Conservation (phyloP, 148 eudicot genomes). For the Fagopyrum tataricum region DNA sequence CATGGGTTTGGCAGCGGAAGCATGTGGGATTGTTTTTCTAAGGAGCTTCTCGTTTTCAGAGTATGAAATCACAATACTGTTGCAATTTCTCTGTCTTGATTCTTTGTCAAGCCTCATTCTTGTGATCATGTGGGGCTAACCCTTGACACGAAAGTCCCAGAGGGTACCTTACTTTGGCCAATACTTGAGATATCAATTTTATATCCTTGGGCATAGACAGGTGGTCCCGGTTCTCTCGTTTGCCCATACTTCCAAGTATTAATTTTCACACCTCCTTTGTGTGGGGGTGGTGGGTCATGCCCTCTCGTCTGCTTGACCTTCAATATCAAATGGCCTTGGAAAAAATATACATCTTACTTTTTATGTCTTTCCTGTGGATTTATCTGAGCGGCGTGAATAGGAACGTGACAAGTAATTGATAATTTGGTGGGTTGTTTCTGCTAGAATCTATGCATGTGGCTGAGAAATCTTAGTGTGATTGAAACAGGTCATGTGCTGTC, state of each 20-base stretch:
- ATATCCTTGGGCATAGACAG: slow-evolving; percentile 6
- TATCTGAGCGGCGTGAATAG: slow-evolving; percentile 7
- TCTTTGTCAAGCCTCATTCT: slow-evolving; percentile 4
- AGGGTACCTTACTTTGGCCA: neutral
- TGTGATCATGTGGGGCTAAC: slow-evolving; percentile 12
- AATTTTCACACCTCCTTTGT: slow-evolving; percentile 4
- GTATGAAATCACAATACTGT: neutral
- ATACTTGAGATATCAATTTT: neutral
- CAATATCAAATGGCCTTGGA: neutral
- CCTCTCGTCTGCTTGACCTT: neutral
- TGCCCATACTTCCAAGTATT: slow-evolving; percentile 3
- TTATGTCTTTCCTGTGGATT: slow-evolving; percentile 10
- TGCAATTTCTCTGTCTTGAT: slow-evolving; percentile 4
- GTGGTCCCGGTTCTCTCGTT: neutral
- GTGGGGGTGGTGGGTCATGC: neutral
- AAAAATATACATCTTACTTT: slow-evolving; percentile 4
- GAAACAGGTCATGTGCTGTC: slow-evolving; percentile 12
- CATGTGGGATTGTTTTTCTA: slow-evolving; percentile 10
- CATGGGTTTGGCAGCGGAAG: slow-evolving; percentile 10
- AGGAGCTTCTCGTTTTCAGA: neutral
- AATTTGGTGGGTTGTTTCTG: slow-evolving; percentile 10
- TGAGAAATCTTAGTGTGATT: slow-evolving; percentile 14
- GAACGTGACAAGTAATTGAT: slow-evolving; percentile 9
- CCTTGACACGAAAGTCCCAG: neutral
- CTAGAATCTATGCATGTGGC: slow-evolving; percentile 16